Conservation (phyloP, 106 monocot species). For the Agapanthus africanus region DNA sequence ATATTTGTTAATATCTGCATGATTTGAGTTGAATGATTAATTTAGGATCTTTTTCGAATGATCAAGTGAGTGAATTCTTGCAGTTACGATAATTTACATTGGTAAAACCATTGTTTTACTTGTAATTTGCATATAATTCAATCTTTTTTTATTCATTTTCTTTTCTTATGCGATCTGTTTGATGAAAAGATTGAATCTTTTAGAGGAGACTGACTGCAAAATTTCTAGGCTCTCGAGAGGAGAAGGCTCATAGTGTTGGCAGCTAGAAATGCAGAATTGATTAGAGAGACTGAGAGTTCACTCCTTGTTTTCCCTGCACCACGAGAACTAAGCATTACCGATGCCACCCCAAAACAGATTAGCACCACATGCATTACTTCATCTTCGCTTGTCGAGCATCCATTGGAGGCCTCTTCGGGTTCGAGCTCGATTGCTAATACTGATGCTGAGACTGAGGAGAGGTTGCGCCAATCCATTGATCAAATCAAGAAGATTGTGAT, state of each 20-base stretch:
- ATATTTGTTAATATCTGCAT: not conserved
- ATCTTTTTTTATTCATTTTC: too few relatives aligned
- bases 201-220: not conserved
- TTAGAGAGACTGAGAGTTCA: not conserved
- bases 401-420: not conserved
- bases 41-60: not conserved
- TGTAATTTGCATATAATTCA: not conserved
- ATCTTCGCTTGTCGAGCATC: constrained; percentile 3
- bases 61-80: too few relatives aligned
- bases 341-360: too few relatives aligned
- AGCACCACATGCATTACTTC: not conserved
- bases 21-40: not conserved
- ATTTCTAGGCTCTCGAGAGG: constrained; percentile 29
- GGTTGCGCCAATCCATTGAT: constrained; percentile 30
- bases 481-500: constrained; percentile 41
- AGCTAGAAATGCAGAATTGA: constrained; percentile 10
- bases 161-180: too few relatives aligned
- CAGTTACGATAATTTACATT: too few relatives aligned
- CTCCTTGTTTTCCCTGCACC: not conserved
- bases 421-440: not conserved
- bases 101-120: not conserved
- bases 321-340: not conserved
- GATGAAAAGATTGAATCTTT: not conserved
- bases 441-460: constrained; percentile 20
- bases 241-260: constrained; percentile 1